These are phyloP conservation scores for Rhizopus sp. DNA, from an alignment of 371 early-diverging fungal genomes.

Conservation along the genomic window DNA sequence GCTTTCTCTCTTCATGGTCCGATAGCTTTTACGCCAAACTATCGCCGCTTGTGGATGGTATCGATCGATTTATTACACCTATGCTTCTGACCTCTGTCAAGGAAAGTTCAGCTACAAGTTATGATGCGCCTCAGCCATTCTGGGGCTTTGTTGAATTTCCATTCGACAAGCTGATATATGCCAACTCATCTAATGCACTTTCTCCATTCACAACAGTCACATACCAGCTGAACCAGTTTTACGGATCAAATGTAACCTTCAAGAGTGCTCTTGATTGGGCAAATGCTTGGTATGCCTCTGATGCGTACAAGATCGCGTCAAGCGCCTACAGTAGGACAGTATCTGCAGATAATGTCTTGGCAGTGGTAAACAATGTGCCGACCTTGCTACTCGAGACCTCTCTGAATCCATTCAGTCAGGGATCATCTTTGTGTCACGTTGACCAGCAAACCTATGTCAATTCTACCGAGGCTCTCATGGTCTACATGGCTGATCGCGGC, in stretches of 20 bases:
- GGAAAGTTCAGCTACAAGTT: constrained; percentile 1
- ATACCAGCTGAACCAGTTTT: constrained; percentile 22
- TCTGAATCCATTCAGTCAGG: constrained; percentile 29
- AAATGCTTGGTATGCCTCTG: constrained; percentile 31
- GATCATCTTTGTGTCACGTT: constrained; percentile 42
- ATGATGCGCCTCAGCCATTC: constrained; percentile 28
- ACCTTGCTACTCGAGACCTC: constrained; percentile 32
- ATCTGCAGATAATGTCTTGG: constrained; percentile 16
- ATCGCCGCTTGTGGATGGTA: constrained; percentile 15
- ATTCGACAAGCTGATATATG: constrained; percentile 34
- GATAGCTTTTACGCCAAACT: constrained; percentile 28
- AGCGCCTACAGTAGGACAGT: constrained; percentile 21
- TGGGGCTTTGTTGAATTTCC: constrained; percentile 54
- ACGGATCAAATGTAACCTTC: constrained; percentile 30
- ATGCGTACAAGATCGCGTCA: constrained; percentile 7
- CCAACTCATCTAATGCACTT: constrained; percentile 20
- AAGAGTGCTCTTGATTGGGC: constrained; percentile 29
- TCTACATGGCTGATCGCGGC: constrained; percentile 28
- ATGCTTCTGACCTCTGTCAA: background rate
- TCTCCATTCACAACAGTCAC: constrained; percentile 25
- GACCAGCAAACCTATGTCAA: constrained; percentile 25
- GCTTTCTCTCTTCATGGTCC: constrained; percentile 63
- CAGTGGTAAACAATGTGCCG: constrained; percentile 8
- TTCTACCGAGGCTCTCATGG: constrained; percentile 40
- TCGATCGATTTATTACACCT: constrained; percentile 15